phyloP scores from a whole-genome alignment of 1,284 basidiomycete genomes.

The Microbotryomycetes sp. region DNA sequence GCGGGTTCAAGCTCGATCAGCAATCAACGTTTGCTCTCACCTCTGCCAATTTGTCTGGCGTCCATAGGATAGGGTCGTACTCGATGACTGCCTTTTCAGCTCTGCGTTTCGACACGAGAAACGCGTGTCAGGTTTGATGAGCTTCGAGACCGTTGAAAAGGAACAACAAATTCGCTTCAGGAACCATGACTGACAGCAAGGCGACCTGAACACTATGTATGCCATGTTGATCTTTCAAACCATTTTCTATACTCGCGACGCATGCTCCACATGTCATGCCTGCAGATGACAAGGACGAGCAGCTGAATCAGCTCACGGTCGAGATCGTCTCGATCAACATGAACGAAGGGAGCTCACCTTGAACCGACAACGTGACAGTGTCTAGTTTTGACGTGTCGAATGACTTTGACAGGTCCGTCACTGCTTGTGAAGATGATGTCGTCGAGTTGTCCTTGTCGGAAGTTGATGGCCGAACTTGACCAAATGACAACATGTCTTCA shows the following conservation, averaged over 20 bases:
- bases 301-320: neutral
- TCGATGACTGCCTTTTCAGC: slow-evolving; percentile 88
- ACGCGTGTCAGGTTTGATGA: too few relatives aligned
- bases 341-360: neutral
- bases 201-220: slow-evolving; percentile 86
- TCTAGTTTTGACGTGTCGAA: neutral
- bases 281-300: neutral
- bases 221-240: slow-evolving; percentile 74
- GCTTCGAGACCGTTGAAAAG: neutral
- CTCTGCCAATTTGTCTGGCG: slow-evolving; percentile 65
- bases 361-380: neutral
- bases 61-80: slow-evolving; percentile 76
- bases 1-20: neutral
- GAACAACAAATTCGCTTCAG: neutral
- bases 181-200: slow-evolving; percentile 51
- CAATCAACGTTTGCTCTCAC: slow-evolving; percentile 53
- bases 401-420: neutral
- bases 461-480: neutral
- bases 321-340: neutral
- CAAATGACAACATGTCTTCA: neutral
- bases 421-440: too few relatives aligned
- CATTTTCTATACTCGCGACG: slow-evolving; percentile 74
- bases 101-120: slow-evolving; percentile 6
- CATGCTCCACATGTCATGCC: slow-evolving; percentile 46
- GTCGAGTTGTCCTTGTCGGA: too few relatives aligned